These are phyloP conservation scores for Leptoxyphium fumago DNA, from an alignment of 2,329 filamentous ascomycete species.

Conservation along the genomic window DNA sequence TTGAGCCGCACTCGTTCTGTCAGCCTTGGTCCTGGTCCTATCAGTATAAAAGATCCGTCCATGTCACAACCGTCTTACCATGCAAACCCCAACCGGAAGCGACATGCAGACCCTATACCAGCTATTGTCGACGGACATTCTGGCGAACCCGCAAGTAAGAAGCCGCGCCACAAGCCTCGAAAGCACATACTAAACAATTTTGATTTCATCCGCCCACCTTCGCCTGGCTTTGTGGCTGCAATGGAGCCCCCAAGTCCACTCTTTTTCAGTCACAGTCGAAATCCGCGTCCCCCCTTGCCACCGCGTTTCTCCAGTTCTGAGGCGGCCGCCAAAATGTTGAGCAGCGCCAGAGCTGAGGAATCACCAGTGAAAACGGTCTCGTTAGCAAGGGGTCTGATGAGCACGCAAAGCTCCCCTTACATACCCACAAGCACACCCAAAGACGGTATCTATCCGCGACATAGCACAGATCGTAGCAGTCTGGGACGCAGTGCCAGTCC, in stretches of 20 bases:
- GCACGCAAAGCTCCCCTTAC: conserved; percentile 2
- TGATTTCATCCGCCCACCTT: conserved; percentile 14
- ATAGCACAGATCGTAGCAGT: conserved; percentile 18
- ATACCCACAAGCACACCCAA: conserved; percentile 11
- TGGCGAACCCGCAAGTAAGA: background rate
- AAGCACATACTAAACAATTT: conserved; percentile 9
- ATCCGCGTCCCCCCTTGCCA: conserved; percentile 31
- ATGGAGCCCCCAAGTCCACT: conserved; percentile 31
- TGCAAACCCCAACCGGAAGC: background rate
- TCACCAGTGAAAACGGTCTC: conserved; percentile 37
- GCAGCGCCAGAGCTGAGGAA: conserved; percentile 35
- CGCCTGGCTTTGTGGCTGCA: conserved; percentile 6
- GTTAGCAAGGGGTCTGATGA: conserved; percentile 32
- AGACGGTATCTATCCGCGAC: conserved; percentile 35
- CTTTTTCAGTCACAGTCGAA: conserved; percentile 36
- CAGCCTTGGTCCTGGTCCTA: background rate
- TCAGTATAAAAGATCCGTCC: background rate
- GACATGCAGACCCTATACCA: background rate
- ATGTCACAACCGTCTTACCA: too few relatives aligned
- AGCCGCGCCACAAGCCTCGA: conserved; percentile 1
- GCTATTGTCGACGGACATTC: background rate
- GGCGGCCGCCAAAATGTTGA: conserved; percentile 44
- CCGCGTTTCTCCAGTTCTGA: conserved; percentile 42
- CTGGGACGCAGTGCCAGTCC: conserved; percentile 14
- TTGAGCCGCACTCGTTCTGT: background rate